These are phyloP conservation scores for Cladosporium sp. DNA, from an alignment of 2,329 filamentous ascomycete species.

Conservation along the genomic window DNA sequence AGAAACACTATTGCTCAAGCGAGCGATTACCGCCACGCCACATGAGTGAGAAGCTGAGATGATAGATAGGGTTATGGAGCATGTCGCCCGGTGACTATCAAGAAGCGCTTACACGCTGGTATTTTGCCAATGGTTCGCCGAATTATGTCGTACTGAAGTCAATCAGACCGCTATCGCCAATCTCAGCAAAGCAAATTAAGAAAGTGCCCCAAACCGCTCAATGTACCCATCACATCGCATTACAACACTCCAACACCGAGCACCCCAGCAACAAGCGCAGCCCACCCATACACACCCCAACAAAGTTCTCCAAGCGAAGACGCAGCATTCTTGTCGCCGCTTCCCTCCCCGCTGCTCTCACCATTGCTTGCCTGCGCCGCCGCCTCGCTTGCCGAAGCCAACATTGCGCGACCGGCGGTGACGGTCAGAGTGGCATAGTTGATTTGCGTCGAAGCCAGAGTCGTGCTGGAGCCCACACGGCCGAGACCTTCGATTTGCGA, in stretches of 20 bases:
- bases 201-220: neutral
- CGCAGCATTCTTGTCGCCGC: neutral
- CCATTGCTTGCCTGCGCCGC: neutral
- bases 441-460: constrained; percentile 31
- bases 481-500: constrained; percentile 29
- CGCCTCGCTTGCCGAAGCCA: neutral
- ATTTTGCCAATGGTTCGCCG: neutral
- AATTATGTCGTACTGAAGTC: neutral
- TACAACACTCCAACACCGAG: neutral
- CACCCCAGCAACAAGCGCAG: neutral
- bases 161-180: neutral
- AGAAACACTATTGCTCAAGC: no score
- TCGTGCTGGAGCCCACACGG: constrained; percentile 29
- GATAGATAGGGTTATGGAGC: neutral
- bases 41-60: neutral
- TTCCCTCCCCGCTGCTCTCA: neutral
- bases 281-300: neutral
- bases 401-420: constrained; percentile 26
- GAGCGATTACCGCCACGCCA: neutral
- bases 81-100: neutral
- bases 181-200: neutral
- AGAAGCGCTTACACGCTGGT: neutral
- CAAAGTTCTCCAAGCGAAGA: neutral
- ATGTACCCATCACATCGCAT: neutral
- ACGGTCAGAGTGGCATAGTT: constrained; percentile 31